phyloP scores from a whole-genome alignment of 768 basidiomycete genomes.

The Mycena polygramma region DNA sequence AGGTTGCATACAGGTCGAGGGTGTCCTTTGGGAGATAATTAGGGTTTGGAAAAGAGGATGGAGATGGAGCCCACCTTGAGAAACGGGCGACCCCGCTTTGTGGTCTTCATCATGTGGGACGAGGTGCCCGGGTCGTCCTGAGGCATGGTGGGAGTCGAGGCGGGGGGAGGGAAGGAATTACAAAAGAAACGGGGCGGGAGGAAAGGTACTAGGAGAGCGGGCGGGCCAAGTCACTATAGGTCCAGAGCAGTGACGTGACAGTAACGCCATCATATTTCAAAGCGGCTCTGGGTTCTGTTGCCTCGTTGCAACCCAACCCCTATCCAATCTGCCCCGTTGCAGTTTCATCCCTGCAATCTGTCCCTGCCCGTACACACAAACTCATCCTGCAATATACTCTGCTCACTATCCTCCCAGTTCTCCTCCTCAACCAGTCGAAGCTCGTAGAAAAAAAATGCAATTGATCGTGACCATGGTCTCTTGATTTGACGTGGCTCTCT shows the following conservation, averaged over 20 bases:
- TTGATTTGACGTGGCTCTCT: not conserved
- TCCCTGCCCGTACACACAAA: too few species aligned
- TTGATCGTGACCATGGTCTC: not conserved
- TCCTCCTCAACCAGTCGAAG: not conserved
- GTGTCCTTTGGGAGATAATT: slow-evolving; percentile 76
- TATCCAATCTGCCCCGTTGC: not conserved
- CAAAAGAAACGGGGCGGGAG: slow-evolving; percentile 45
- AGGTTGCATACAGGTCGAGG: slow-evolving; percentile 96
- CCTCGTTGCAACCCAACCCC: not conserved
- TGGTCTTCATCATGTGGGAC: slow-evolving; percentile 99
- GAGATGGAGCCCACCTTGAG: slow-evolving; percentile 74
- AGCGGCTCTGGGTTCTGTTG: too few species aligned
- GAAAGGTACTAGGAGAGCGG: not conserved
- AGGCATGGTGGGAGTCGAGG: slow-evolving; percentile 53
- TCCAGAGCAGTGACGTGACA: not conserved
- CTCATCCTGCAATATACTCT: too few species aligned
- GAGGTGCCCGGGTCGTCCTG: slow-evolving; percentile 69
- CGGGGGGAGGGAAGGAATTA: slow-evolving; percentile 45
- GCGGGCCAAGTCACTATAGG: too few species aligned
- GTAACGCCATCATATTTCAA: too few species aligned
- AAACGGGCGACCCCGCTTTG: slow-evolving; percentile 93
- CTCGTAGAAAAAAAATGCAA: not conserved
- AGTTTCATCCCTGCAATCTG: not conserved
- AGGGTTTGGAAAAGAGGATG: slow-evolving; percentile 31
- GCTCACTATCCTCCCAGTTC: too few species aligned